phyloP scores from a whole-genome alignment of 345 rosid genomes.

The Camelina hispida region DNA sequence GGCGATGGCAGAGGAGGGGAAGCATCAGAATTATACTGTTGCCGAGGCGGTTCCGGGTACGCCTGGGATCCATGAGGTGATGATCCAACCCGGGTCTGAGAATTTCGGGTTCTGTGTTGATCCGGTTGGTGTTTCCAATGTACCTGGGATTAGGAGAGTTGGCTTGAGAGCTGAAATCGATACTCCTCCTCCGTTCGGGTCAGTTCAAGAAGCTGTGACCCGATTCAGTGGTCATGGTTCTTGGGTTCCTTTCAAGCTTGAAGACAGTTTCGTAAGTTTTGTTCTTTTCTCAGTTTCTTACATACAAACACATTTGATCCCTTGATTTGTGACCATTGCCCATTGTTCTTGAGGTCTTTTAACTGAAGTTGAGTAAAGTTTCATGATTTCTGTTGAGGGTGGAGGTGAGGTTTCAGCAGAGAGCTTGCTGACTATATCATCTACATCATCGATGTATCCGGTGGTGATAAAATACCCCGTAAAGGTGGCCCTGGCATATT shows the following conservation, averaged over 20 bases:
- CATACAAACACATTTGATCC: too few relatives aligned
- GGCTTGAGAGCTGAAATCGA: slow-evolving; percentile 29
- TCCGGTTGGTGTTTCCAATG: slow-evolving; percentile 32
- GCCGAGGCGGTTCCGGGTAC: slow-evolving; percentile 48
- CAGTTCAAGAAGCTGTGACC: too few relatives aligned
- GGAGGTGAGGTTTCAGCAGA: slow-evolving; percentile 69
- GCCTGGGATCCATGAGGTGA: slow-evolving; percentile 56
- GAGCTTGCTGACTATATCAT: slow-evolving; percentile 95
- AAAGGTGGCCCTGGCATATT: slow-evolving; percentile 86
- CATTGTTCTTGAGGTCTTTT: too few relatives aligned
- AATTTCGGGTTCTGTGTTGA: slow-evolving; percentile 42
- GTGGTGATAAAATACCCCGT: slow-evolving; percentile 92
- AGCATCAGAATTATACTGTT: slow-evolving; percentile 32
- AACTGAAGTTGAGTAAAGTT: too few relatives aligned
- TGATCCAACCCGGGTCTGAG: slow-evolving; percentile 48
- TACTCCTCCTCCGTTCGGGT: too few relatives aligned
- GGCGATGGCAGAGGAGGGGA: slow-evolving; percentile 48
- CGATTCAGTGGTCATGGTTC: too few relatives aligned
- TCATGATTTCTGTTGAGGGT: too few relatives aligned
- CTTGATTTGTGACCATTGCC: too few relatives aligned
- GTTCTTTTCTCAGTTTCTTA: too few relatives aligned
- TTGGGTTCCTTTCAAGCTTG: too few relatives aligned
- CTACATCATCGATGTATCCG: slow-evolving; percentile 94
- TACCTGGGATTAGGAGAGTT: slow-evolving; percentile 59
- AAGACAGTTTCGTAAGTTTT: too few relatives aligned